phyloP scores from a whole-genome alignment of 2,329 filamentous ascomycete genomes.

The Aspergillus transmontanensis region DNA sequence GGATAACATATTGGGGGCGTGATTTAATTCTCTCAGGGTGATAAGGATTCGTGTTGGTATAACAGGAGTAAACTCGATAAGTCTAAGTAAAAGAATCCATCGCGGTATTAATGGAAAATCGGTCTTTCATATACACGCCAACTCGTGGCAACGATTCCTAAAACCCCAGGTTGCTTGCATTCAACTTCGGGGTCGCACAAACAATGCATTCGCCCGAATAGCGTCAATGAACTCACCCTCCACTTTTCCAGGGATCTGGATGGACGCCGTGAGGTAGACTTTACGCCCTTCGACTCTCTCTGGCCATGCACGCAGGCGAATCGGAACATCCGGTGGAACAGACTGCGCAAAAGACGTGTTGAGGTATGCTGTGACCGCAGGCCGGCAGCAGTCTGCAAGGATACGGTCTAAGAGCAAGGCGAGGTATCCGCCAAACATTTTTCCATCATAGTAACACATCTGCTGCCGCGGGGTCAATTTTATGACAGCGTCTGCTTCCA shows the following conservation, averaged over 20 bases:
- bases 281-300: not conserved
- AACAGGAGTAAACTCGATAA: not conserved
- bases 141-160: not conserved
- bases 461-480: not conserved
- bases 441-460: constrained; percentile 4
- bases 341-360: constrained; percentile 1
- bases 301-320: not conserved
- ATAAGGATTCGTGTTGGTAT: not conserved
- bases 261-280: not conserved
- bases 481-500: not conserved
- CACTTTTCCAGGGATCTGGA: not conserved
- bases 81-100: not conserved
- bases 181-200: not conserved
- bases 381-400: not conserved
- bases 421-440: not conserved
- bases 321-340: not conserved
- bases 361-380: not conserved
- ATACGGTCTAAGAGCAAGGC: constrained; percentile 1
- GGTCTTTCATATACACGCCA: not conserved
- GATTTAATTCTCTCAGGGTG: not conserved
- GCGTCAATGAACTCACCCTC: not conserved
- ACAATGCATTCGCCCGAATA: not conserved
- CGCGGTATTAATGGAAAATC: not conserved
- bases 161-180: not conserved
- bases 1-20: not conserved